These are phyloP conservation scores for Microdochium nivale DNA, from an alignment of 2,329 filamentous ascomycete genomes.

Conservation along the genomic window DNA sequence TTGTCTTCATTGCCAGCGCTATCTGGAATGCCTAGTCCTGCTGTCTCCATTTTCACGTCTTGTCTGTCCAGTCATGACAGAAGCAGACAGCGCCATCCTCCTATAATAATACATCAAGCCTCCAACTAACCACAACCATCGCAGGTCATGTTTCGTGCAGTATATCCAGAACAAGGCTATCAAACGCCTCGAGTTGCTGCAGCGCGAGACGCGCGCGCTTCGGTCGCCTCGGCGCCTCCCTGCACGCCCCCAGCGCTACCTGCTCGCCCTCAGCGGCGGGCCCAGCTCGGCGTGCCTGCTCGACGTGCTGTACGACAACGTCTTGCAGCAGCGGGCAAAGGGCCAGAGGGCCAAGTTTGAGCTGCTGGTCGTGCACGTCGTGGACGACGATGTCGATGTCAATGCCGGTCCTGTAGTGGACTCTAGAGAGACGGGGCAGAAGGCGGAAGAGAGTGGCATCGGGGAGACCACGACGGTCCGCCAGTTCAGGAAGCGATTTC, in stretches of 20 bases:
- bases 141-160: conserved; percentile 64
- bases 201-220: conserved; percentile 34
- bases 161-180: conserved; percentile 74
- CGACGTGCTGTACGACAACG: conserved; percentile 64
- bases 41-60: no score
- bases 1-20: background rate
- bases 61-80: no score
- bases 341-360: conserved; percentile 39
- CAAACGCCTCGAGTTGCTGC: conserved; percentile 55
- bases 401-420: background rate
- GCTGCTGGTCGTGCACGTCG: conserved; percentile 48
- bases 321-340: conserved; percentile 55
- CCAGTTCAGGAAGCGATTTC: conserved; percentile 51
- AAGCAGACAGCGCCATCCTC: no score
- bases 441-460: conserved; percentile 3
- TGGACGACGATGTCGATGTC: conserved; percentile 32
- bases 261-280: conserved; percentile 78
- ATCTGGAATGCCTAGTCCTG: no score
- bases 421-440: background rate
- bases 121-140: no score
- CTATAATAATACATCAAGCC: no score
- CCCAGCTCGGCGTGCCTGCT: conserved; percentile 71
- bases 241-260: conserved; percentile 40
- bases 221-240: no score
- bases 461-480: conserved; percentile 27